Base-by-base conservation (phyloP, 495 filamentous ascomycete genomes). In the Daldinia loculata region DNA sequence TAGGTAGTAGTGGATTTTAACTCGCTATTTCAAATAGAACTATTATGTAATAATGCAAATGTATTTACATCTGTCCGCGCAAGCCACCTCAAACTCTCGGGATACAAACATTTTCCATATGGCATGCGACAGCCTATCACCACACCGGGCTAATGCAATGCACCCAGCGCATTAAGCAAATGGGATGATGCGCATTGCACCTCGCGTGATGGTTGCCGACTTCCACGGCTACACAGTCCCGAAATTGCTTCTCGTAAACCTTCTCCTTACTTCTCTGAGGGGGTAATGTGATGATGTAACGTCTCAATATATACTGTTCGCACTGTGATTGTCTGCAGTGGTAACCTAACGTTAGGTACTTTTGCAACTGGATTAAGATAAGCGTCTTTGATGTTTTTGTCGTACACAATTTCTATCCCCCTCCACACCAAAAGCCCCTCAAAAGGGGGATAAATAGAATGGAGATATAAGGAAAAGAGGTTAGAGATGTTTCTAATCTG, bases 151-250 rank as follows among this genome's bases (percentile, higher is more conserved):
- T 63, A 71, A 71, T 71, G 63, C 63, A 56, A 63, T 67, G 69
- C 59, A 57, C 63, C 69, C 63, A 71, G 63, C 69, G 24, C 69
- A 71, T 62, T 59, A 63, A 62, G 52, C 63, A 67, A 67, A 71
- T 63, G 19, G 69, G 53, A 63, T 63, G 58, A 55, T 60, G 63
- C 59, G 27, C 56, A 39, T 27, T 57, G 38, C 48, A 57, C 41
- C 56, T 66, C 57, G 57, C 61, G 56, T 56, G 53, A 45, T 63
- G 53, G 45, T 58, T 71, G 68, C 68, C 41, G 61, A 51, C 56
- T 52, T 50, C 57, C 38, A 58, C 45, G 45, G 56, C 63, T 57
- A 56, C 41, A 62, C 68, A 39, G 19, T 48, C 43, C 66, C 41
- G 32, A 53, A 12, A 41, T 59, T 36, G 55, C 59, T 56, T 63